Conservation (phyloP, 2,329 filamentous ascomycete genomes). For the Aspergillus felis region DNA sequence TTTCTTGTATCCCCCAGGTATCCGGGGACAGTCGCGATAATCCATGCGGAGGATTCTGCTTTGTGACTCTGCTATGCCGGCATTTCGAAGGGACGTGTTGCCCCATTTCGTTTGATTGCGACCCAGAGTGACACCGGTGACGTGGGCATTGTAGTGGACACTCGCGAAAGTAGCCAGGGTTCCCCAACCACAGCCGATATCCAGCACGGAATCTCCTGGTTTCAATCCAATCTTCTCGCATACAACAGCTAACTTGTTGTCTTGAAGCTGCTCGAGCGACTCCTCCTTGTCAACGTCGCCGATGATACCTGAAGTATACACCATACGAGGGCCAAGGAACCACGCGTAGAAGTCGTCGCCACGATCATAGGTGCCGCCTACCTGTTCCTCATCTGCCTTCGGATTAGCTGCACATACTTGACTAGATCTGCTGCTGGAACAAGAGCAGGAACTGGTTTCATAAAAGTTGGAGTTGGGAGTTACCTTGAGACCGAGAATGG, state of each 20-base stretch:
- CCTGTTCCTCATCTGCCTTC: conserved; percentile 27
- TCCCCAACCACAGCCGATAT: conserved; percentile 95
- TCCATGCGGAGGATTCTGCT: conserved; percentile 86
- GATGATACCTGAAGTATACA: conserved; percentile 32
- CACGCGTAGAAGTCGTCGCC: conserved; percentile 32
- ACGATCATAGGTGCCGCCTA: conserved; percentile 29
- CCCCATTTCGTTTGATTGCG: conserved; percentile 86
- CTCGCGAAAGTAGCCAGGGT: conserved; percentile 78
- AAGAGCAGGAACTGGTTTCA: conserved; percentile 8
- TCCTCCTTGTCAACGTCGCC: conserved; percentile 26
- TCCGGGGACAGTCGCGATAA: conserved; percentile 83
- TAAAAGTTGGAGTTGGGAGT: too few relatives aligned
- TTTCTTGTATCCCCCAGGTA: conserved; percentile 26
- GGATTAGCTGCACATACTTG: too few relatives aligned
- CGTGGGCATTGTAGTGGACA: conserved; percentile 69
- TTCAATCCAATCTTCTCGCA: conserved; percentile 84
- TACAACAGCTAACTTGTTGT: conserved; percentile 80
- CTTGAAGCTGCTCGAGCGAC: conserved; percentile 51
- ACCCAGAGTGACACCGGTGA: conserved; percentile 74
- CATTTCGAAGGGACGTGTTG: conserved; percentile 73
- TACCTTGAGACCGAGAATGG: too few relatives aligned
- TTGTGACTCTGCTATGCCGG: conserved; percentile 72
- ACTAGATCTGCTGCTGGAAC: conserved; percentile 20
- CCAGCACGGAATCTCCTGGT: conserved; percentile 71
- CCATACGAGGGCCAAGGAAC: conserved; percentile 34